A percentile compares a stretch with the other conserved stretches of the same genome.
Conservation (phyloP, 1,284 basidiomycete species). For the Boletus holoroseus region DNA sequence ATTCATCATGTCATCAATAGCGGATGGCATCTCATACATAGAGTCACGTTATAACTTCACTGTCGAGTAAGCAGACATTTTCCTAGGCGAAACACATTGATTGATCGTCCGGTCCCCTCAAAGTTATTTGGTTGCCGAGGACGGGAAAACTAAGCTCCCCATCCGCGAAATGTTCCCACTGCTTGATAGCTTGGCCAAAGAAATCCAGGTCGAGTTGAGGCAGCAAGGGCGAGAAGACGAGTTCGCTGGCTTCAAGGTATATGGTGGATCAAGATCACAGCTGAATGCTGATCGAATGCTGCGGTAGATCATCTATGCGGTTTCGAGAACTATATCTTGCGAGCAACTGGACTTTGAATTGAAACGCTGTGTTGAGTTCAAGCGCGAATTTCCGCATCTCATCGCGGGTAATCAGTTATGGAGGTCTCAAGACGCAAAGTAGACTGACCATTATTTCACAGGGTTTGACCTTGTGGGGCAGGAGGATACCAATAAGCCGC, state of each 20-base stretch:
- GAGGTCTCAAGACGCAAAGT: not conserved
- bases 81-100: not conserved
- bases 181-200: slow-evolving; percentile 49
- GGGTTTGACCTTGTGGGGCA: slow-evolving; percentile 77
- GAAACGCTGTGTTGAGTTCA: slow-evolving; percentile 65
- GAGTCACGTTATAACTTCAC: slow-evolving; percentile 67
- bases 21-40: slow-evolving; percentile 69
- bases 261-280: slow-evolving; percentile 4
- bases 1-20: slow-evolving; percentile 47
- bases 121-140: slow-evolving; percentile 47
- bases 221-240: slow-evolving; percentile 50
- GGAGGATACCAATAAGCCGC: slow-evolving; percentile 57
- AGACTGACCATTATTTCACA: slow-evolving; percentile 20
- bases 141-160: slow-evolving; percentile 52
- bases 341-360: slow-evolving; percentile 62
- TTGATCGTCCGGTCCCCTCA: not conserved
- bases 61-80: slow-evolving; percentile 40
- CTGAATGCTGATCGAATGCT: not conserved
- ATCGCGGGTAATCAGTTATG: slow-evolving; percentile 50
- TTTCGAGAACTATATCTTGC: slow-evolving; percentile 49
- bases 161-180: slow-evolving; percentile 56
- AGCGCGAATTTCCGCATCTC: slow-evolving; percentile 68
- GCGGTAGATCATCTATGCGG: slow-evolving; percentile 62
- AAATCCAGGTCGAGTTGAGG: slow-evolving; percentile 50
- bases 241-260: slow-evolving; percentile 59